Evolutionary conservation across 1,139 yeast species (phyloP).

Genomic region (Lodderomyces oxycetoniae): DNA sequence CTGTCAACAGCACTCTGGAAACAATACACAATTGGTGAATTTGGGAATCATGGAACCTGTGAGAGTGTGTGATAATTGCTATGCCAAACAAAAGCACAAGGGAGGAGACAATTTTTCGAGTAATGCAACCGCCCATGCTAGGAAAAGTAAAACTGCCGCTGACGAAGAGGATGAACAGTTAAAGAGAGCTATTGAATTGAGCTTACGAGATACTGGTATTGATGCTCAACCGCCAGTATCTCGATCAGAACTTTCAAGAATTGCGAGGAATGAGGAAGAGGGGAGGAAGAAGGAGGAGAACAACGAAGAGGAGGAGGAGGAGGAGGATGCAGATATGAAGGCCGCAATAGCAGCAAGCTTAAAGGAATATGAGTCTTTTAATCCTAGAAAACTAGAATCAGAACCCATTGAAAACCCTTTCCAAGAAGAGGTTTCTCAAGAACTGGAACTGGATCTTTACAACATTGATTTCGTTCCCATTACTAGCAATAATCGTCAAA

Average conservation of each 20-base stretch:
- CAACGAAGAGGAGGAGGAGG: conserved; percentile 37
- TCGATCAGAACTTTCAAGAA: conserved; percentile 13
- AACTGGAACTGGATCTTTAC: conserved; percentile 28
- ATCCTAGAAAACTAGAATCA: conserved; percentile 17
- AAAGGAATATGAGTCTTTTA: conserved; percentile 56
- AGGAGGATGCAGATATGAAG: conserved; percentile 83
- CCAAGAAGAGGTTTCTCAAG: conserved; percentile 7
- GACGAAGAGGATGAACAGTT: conserved; percentile 73
- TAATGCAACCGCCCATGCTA: conserved; percentile 9
- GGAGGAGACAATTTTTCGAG: background rate
- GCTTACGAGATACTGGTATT: conserved; percentile 54
- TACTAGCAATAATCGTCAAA: conserved; percentile 8
- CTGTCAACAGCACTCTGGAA: conserved; percentile 77
- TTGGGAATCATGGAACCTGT: conserved; percentile 87
- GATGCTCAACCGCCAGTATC: conserved; percentile 14
- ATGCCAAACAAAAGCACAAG: conserved; percentile 37
- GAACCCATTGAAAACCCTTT: conserved; percentile 5
- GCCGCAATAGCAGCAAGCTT: conserved; percentile 96
- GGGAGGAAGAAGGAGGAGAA: background rate
- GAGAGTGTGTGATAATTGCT: conserved; percentile 90
- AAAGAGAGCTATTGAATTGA: conserved; percentile 70
- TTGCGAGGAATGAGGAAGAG: background rate
- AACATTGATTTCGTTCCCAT: conserved; percentile 14
- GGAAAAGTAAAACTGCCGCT: too few relatives aligned
- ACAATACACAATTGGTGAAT: conserved; percentile 66